Evolutionary conservation across 2,329 filamentous ascomycete genomes (phyloP), one percentile per base, ranked within the genome.

Genomic region (Penicillium sp.): DNA sequence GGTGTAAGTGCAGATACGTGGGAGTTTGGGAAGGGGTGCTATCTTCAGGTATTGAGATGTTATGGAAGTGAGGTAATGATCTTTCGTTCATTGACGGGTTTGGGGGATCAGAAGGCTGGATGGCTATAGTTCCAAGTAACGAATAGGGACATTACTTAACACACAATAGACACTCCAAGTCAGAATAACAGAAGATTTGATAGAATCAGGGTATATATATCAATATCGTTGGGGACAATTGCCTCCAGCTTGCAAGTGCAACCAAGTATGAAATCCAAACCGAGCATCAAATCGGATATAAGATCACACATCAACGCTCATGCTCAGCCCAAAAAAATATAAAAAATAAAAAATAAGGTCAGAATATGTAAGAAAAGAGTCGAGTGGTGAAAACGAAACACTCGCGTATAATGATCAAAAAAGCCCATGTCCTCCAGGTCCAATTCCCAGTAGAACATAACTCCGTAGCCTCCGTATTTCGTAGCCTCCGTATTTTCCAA

Each of bases 151-250:
- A 43, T 19, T 33, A 44, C 34, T 39, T 47, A 31, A 44, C 25
- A 31, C 39, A 33, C 23, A 43, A 61, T 10, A 51, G 15, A 34
- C 38, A 55, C 53, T 51, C 33, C 23, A 40, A 57, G 55, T 45
- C 48, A 60, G 46, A 49, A 27, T 34, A 58, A 54, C 43, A 41
- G 47, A 29, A 51, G 33, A 40, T 49, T 48, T 43, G 15, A 41
- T 48, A 38, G 50, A 57, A 59, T 23, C 53, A 34, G 61, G 61
- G 61, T 64, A 64, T 62, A 60, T 64, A 59, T 34, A 52, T 55
- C 33, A 53, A 34, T 41, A 36, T 55, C 21, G 49, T 54, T 27
- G 31, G 23, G 52, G 45, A 55, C 56, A 53, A 43, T 55, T 49
- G 40, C 47, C 44, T 51, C 41, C 50, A 31, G 51, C 15, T 45